Evolutionary conservation across 768 basidiomycete species (phyloP).

Genomic region (Xerocomellus intermedius): DNA sequence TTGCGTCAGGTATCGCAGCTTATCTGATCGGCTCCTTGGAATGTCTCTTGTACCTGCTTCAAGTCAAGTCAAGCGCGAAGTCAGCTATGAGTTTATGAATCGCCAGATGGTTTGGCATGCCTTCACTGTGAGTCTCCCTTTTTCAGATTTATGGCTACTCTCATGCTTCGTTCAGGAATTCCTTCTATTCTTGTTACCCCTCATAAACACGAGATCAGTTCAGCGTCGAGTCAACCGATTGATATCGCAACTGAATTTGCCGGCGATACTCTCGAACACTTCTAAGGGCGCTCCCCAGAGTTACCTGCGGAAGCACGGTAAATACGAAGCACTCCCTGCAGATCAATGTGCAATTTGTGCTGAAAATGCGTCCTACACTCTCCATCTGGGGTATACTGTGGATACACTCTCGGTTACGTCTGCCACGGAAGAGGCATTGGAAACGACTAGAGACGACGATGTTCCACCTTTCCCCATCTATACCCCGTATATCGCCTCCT

Average conservation of each 20-base stretch:
- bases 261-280: constrained; percentile 35
- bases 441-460: constrained; percentile 24
- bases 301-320: constrained; percentile 42
- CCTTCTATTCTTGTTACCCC: constrained; percentile 85
- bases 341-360: constrained; percentile 91
- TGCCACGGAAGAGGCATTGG: constrained; percentile 15
- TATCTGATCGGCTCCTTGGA: constrained; percentile 73
- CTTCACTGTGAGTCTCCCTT: constrained; percentile 70
- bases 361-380: constrained; percentile 64
- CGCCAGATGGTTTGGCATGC: constrained; percentile 99
- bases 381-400: constrained; percentile 53
- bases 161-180: constrained; percentile 73
- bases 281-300: constrained; percentile 11
- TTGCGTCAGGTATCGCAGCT: constrained; percentile 73
- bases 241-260: constrained; percentile 21
- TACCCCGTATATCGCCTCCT: constrained; percentile 80
- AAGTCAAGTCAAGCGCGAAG: constrained; percentile 68
- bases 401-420: constrained; percentile 42
- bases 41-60: constrained; percentile 75
- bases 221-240: constrained; percentile 52
- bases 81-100: constrained; percentile 99
- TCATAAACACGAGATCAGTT: constrained; percentile 68
- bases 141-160: neutral
- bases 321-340: constrained; percentile 64
- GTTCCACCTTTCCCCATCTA: constrained; percentile 67